Conservation (phyloP, 768 basidiomycete species). For the Cyclocybe aegerita region DNA sequence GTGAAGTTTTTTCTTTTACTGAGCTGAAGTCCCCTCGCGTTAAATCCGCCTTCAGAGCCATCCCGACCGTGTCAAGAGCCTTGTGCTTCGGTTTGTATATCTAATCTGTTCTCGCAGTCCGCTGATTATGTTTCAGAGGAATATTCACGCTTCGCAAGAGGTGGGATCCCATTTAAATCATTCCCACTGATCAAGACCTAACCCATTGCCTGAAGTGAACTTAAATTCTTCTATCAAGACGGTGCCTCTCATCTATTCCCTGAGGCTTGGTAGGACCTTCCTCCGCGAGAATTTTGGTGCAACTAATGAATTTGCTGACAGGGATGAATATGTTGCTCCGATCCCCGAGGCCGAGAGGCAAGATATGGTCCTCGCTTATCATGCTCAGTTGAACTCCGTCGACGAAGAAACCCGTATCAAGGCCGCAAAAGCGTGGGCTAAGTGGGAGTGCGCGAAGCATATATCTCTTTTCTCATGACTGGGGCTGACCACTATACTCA, state of each 20-base stretch:
- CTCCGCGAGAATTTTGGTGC: background rate
- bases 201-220: conserved; percentile 46
- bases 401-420: conserved; percentile 63
- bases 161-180: conserved; percentile 28
- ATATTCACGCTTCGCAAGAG: conserved; percentile 87
- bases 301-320: conserved; percentile 23
- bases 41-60: conserved; percentile 49
- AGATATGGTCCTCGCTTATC: conserved; percentile 84
- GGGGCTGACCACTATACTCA: conserved; percentile 23
- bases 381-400: conserved; percentile 69
- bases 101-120: background rate
- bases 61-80: conserved; percentile 75
- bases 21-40: background rate
- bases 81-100: conserved; percentile 65
- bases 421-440: conserved; percentile 86
- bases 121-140: conserved; percentile 46
- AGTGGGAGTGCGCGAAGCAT: conserved; percentile 74
- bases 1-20: conserved; percentile 28
- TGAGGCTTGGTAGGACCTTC: conserved; percentile 69
- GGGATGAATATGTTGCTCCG: conserved; percentile 80
- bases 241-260: conserved; percentile 83
- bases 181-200: background rate
- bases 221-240: conserved; percentile 91
- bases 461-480: background rate
- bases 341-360: conserved; percentile 80